Evolutionary conservation across 2,329 filamentous ascomycete species (phyloP).

Genomic region (Neocatenulostroma microsporum): DNA sequence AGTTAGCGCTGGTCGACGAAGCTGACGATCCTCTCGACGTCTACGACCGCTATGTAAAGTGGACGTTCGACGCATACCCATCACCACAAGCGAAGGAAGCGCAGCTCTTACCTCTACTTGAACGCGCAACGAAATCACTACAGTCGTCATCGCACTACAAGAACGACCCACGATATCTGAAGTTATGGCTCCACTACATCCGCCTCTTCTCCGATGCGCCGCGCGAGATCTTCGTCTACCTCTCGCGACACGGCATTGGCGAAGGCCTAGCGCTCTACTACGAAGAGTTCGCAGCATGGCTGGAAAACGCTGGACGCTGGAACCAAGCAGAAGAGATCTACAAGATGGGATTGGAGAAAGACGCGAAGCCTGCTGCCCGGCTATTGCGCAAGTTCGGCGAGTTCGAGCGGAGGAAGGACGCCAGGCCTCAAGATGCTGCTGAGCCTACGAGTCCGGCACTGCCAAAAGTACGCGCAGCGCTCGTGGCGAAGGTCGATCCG

Average conservation of each 20-base stretch:
- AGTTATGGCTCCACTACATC: slow-evolving; percentile 91
- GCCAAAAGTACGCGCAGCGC: slow-evolving; percentile 70
- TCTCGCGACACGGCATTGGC: slow-evolving; percentile 80
- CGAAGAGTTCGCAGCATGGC: slow-evolving; percentile 91
- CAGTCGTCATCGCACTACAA: slow-evolving; percentile 80
- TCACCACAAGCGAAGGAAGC: slow-evolving; percentile 85
- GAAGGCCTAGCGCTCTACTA: slow-evolving; percentile 86
- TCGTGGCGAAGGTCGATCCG: slow-evolving; percentile 79
- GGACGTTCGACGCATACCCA: slow-evolving; percentile 92
- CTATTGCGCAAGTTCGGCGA: slow-evolving; percentile 84
- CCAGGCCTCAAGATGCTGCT: slow-evolving; percentile 51
- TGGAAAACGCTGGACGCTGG: slow-evolving; percentile 78
- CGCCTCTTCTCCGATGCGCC: slow-evolving; percentile 84
- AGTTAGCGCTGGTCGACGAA: slow-evolving; percentile 69
- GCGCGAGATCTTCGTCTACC: slow-evolving; percentile 83
- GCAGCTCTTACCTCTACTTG: slow-evolving; percentile 79
- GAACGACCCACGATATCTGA: slow-evolving; percentile 89
- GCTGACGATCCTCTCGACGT: slow-evolving; percentile 92
- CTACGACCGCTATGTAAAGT: slow-evolving; percentile 93
- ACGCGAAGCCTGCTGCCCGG: slow-evolving; percentile 73
- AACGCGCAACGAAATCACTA: slow-evolving; percentile 87
- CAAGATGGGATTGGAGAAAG: slow-evolving; percentile 76
- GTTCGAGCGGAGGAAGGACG: slow-evolving; percentile 73
- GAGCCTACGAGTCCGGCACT: slow-evolving; percentile 81
- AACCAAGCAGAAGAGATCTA: slow-evolving; percentile 91